Base-by-base conservation (phyloP, 2,329 filamentous ascomycete species). In the Lasiodiplodia sp. region DNA sequence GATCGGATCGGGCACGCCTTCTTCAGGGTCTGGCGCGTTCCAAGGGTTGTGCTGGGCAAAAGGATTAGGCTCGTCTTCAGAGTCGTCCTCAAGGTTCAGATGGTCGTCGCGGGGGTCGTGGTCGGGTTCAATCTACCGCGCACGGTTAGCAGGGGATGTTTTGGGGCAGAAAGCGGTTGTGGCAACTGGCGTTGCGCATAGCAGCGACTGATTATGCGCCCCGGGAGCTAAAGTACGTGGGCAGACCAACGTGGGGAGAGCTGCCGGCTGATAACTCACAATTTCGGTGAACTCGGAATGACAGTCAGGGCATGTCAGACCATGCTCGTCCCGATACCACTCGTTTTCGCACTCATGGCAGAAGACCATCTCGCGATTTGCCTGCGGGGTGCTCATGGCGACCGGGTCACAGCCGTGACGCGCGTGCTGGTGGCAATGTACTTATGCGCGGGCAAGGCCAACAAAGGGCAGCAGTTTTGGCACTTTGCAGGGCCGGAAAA, bases 281-380 rank as follows among this genome's bases (percentile, higher is more conserved):
- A 98, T 93, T 82, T 99, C 94, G 18, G 89, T 93, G 72, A 93
- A 90, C 23, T 97, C 93, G 47, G 89, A 89, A 4, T 85, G 78
- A 77, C 96, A 99, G n/a, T 83, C 79, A 18, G 94, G 93, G 77
- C 96, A 99, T 18, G 82, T 83, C 71, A 97, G 81, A 31, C 86
- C 90, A 72, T 87, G 84, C 71, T 91, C 87, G 69, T 92, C 88
- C 69, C 88, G 85, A 75, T 91, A 92, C 93, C 94, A 98, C 78
- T 97, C 91, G 71, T 91, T 82, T 65, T 86, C 79, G 82, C 96
- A 98, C 70, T 86, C 82, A 80, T 98, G 93, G 80, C 96, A 99
- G 79, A 87, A 96, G 67, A 97, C 90, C 72, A 95, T 88, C 76
- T 97, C 92, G 71, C 56, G 52, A 53, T 65, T 55, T 23, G 40